Base-by-base conservation (phyloP, 2,329 filamentous ascomycete species). In the Clonostachys rhizophaga region DNA sequence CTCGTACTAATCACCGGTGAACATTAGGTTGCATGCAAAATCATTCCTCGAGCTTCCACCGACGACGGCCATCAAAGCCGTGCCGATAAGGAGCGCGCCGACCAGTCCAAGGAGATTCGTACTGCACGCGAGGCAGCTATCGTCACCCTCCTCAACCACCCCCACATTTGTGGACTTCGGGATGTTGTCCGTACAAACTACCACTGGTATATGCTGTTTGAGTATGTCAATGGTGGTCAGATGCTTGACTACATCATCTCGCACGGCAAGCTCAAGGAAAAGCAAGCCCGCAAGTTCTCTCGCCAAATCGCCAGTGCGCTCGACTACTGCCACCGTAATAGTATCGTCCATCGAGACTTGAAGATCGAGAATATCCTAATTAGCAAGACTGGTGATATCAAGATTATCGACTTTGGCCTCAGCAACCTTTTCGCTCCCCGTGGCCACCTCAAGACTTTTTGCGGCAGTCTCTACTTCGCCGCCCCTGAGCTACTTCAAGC, bases 241-340 rank as follows among this genome's bases (percentile, higher is more conserved):
- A 97, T 99, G 94, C 83, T 99, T 51, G 94, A 99, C 72, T 99
- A 97, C 69, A 99, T 99, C 66, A 99, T 99, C 63, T 96, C 91
- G 5, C 94, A 99, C 61, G 94, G 92, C 49, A 89, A 95, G 60
- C 75, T 99, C 53, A 97, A 97, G 75, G 94, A 99, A 72, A 97
- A 97, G 69, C 92, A 96, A 68, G 94, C 94, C 9, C 85, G 94
- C 59, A 97, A 97, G 66, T 99, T 99, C 66, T 95, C 90, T 54
- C 87, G 94, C 39, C 94, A 99, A 70, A 97, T 99, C 55, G 91
- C 92, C 34, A 96, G 92, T 62, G 91, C 94, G 34, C 76, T 99
- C 48, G 94, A 99, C 66, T 99, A 97, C 69, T 96, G 91, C 63
- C 94, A 99, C 66, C 84, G 91, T 51, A 97, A 99, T 73, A 96